Evolutionary conservation across 441 rosid genomes (phyloP), one percentile per base, ranked within the genome.

Genomic region (Bocquillonia castaneifolia): DNA sequence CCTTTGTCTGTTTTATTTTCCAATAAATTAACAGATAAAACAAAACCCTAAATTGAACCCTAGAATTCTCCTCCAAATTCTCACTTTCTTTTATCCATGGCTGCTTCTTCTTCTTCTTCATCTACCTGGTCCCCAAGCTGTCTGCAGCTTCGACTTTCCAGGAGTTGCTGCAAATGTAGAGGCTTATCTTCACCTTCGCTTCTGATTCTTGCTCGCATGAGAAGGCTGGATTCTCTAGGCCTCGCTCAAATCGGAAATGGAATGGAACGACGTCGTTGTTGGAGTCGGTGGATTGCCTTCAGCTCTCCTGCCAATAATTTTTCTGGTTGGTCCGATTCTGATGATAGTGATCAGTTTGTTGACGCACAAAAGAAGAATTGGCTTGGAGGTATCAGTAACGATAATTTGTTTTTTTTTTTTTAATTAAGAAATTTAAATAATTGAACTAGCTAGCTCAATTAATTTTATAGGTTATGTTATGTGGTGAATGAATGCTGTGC

Each of bases 271-370:
- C 75, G 73, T 48, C 78, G 73, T 55, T 23, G 48, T 40, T 60
- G 70, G 48, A 69, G 75, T 40, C 69, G 77, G 9, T 77, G 78
- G 82, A 68, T 68, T 37, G 71, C 70, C 52, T 69, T 80, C 39
- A 80, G 80, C 67, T 79, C 84, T 44, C 37, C 77, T 14, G 66
- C 74, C 0, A 87, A 80, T 82, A 75, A 61, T 29, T 83, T 89
- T 62, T 67, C 88, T 45, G 98, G 97, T 10, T 88, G 97, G 97
- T 66, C 86, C 29, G 83, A 81, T 73, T 81, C 87, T 8, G 87
- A 74, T 60, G 75, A 71, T 25, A 81, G 59, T 25, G 82, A 84
- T 37, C 73, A 71, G 50, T 52, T 77, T 15, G 13, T 36, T 18
- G 80, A 83, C 68, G 73, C 78, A 26, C 76, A 70, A 58, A 79